Evolutionary conservation across 345 rosid species (phyloP).

Genomic region (Gossypium arboreum): DNA sequence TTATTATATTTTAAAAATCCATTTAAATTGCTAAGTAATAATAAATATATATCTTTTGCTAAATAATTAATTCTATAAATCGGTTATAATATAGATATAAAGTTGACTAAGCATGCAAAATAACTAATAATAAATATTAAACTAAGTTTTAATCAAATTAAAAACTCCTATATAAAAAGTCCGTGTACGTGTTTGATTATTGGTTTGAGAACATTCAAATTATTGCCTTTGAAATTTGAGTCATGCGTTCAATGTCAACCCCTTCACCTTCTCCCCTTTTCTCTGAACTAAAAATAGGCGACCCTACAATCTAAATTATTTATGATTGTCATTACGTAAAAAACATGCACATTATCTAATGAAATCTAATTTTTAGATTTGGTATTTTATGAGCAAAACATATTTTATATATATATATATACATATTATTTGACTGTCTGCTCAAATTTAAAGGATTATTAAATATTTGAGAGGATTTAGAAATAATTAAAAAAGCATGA

Average conservation of each 20-base stretch:
- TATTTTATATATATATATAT: too few species aligned
- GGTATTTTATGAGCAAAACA: too few species aligned
- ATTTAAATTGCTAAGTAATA: background rate
- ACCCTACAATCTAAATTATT: background rate
- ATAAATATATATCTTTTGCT: too few species aligned
- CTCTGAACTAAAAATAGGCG: background rate
- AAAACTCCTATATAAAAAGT: too few species aligned
- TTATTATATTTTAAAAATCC: background rate
- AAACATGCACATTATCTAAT: background rate
- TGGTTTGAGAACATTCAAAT: too few species aligned
- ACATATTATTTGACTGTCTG: too few species aligned
- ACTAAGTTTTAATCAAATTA: too few species aligned
- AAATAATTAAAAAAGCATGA: fast-evolving
- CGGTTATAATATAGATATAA: background rate
- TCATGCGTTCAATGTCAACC: background rate
- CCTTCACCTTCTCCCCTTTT: background rate
- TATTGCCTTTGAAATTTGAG: background rate
- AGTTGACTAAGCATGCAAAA: background rate
- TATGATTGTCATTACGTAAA: background rate
- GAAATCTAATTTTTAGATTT: background rate
- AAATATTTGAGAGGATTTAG: too few species aligned
- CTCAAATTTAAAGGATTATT: too few species aligned
- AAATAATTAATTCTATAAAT: background rate
- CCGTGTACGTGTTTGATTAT: too few species aligned
- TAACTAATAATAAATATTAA: too few species aligned